Percentiles rank a stretch among this genome's conserved stretches.
phyloP scores from a whole-genome alignment of 768 basidiomycete species.

The Asterophora parasitica region DNA sequence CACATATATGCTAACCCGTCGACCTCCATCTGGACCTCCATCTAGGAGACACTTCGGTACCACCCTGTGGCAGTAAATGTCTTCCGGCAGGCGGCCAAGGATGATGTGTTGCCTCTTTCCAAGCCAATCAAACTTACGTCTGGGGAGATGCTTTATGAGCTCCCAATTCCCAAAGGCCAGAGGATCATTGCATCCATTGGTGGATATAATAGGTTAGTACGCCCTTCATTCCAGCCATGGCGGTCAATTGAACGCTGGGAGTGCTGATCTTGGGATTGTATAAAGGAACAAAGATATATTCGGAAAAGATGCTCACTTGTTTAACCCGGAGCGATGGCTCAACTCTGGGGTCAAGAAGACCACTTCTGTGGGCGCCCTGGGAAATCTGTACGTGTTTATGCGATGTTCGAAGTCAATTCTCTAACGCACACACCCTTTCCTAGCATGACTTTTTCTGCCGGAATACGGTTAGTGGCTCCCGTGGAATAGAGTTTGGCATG shows the following conservation, averaged over 20 bases:
- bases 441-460: slow-evolving; percentile 29
- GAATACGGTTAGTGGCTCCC: slow-evolving; percentile 23
- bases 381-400: slow-evolving; percentile 34
- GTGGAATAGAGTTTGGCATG: background rate
- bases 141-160: slow-evolving; percentile 40
- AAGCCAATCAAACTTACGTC: slow-evolving; percentile 44
- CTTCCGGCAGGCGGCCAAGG: slow-evolving; percentile 37
- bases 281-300: slow-evolving; percentile 38
- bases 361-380: slow-evolving; percentile 43
- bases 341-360: slow-evolving; percentile 33
- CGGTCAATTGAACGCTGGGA: background rate
- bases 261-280: background rate
- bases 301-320: slow-evolving; percentile 43
- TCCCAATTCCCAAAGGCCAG: slow-evolving; percentile 48
- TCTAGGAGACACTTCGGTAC: slow-evolving; percentile 42
- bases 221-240: background rate
- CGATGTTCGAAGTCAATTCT: background rate
- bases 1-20: background rate
- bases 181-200: slow-evolving; percentile 46
- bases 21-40: background rate
- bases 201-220: slow-evolving; percentile 46
- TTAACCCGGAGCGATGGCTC: slow-evolving; percentile 48
- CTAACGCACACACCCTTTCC: slow-evolving; percentile 4
- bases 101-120: slow-evolving; percentile 56
- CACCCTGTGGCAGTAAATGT: slow-evolving; percentile 34